Percentiles rank a stretch among this genome's conserved stretches.
Conservation (phyloP, 345 rosid genomes). For the Eucalyptus pumila region DNA sequence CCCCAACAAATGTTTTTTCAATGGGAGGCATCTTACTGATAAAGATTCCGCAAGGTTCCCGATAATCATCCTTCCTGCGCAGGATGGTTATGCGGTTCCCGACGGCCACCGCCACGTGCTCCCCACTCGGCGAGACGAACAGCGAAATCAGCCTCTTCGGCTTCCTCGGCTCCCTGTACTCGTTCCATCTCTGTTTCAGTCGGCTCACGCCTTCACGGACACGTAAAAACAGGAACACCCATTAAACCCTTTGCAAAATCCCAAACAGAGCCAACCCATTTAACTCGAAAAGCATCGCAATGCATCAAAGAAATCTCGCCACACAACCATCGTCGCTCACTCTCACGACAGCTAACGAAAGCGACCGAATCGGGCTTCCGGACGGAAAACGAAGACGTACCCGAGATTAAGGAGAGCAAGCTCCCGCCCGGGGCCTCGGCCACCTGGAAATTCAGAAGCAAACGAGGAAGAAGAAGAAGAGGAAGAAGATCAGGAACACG, state of each 20-base stretch:
- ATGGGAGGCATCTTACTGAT: slow-evolving; percentile 31
- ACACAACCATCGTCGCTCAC: no score
- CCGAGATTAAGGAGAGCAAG: slow-evolving; percentile 34
- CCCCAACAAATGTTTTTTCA: not conserved
- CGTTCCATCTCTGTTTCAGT: slow-evolving; percentile 58
- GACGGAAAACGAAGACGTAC: not conserved
- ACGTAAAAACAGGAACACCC: not conserved
- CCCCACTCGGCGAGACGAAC: slow-evolving; percentile 67
- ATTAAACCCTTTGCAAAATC: not conserved
- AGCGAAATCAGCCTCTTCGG: slow-evolving; percentile 29
- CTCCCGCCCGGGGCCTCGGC: slow-evolving; percentile 33
- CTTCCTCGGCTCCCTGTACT: slow-evolving; percentile 24
- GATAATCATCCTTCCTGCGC: slow-evolving; percentile 59
- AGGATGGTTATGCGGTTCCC: slow-evolving; percentile 65
- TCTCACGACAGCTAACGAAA: not conserved
- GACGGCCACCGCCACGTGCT: slow-evolving; percentile 69
- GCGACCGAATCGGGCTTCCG: slow-evolving; percentile 4
- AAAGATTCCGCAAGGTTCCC: slow-evolving; percentile 50
- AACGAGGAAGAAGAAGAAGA: not conserved
- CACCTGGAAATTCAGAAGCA: slow-evolving; percentile 21
- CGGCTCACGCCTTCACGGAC: slow-evolving; percentile 40
- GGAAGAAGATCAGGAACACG: not conserved
- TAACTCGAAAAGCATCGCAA: not conserved
- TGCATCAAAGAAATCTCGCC: not conserved
- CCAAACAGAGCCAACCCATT: not conserved